phyloP scores from a whole-genome alignment of 78 protist genomes.

The Dictyostelium brefeldianum region DNA sequence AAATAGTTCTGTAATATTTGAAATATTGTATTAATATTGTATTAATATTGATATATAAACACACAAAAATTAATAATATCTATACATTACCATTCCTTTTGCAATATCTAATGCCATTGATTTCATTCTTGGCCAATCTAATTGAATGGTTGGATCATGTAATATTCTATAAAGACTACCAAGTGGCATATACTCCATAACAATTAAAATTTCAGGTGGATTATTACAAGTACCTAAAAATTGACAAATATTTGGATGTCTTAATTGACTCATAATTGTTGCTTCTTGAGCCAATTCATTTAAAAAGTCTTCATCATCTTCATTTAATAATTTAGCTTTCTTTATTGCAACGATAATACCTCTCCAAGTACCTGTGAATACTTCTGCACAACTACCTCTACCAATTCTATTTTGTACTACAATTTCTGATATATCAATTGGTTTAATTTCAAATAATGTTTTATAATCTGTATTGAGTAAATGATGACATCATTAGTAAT shows the following conservation, averaged over 20 bases:
- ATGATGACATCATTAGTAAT: too few species aligned
- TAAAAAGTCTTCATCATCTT: conserved; percentile 70
- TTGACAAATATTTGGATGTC: conserved; percentile 88
- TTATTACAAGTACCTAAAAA: conserved; percentile 85
- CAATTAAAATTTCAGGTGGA: conserved; percentile 84
- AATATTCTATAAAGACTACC: conserved; percentile 75
- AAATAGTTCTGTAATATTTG: conserved; percentile 42
- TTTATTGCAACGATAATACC: conserved; percentile 85
- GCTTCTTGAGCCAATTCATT: conserved; percentile 78
- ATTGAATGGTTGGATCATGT: conserved; percentile 39
- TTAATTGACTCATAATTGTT: conserved; percentile 75
- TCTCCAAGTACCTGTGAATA: conserved; percentile 85
- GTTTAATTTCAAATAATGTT: conserved; percentile 74
- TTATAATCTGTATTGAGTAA: conserved; percentile 49
- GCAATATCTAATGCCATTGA: conserved; percentile 81
- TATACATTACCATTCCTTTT: conserved; percentile 73
- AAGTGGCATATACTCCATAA: conserved; percentile 86
- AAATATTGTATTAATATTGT: not conserved
- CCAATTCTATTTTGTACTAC: conserved; percentile 74
- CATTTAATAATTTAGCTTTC: conserved; percentile 59
- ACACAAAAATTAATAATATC: not conserved
- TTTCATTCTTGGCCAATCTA: conserved; percentile 73
- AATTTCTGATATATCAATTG: conserved; percentile 72
- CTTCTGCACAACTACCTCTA: conserved; percentile 86
- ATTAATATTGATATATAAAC: not conserved